phyloP scores from a whole-genome alignment of 2,329 filamentous ascomycete species.

The Venturia asperata region DNA sequence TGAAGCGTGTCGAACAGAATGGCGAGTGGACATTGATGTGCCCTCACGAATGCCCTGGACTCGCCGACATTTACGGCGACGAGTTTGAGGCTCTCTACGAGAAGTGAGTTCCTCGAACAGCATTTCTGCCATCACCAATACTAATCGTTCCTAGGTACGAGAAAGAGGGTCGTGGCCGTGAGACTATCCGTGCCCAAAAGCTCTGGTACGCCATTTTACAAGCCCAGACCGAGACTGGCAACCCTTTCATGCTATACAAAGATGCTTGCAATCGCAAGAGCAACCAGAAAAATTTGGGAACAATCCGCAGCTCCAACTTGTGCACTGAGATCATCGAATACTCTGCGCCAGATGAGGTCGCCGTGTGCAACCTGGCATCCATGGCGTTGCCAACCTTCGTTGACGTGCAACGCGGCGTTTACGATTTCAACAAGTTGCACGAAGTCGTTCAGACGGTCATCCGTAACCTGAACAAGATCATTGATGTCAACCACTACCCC shows the following conservation, averaged over 20 bases:
- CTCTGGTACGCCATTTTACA: conserved; percentile 98
- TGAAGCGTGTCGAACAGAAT: conserved; percentile 98
- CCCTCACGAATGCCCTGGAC: conserved; percentile 88
- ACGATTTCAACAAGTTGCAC: conserved; percentile 95
- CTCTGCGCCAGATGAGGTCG: conserved; percentile 93
- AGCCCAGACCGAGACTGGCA: conserved; percentile 96
- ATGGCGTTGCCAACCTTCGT: conserved; percentile 87
- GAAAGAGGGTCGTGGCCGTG: conserved; percentile 74
- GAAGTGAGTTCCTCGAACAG: conserved; percentile 31
- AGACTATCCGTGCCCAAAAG: conserved; percentile 95
- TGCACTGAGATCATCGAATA: conserved; percentile 99
- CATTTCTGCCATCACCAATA: background rate
- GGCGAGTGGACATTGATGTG: conserved; percentile 97
- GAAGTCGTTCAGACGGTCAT: conserved; percentile 89
- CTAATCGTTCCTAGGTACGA: conserved; percentile 58
- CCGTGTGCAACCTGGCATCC: conserved; percentile 95
- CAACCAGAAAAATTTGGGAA: conserved; percentile 99
- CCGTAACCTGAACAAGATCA: conserved; percentile 95
- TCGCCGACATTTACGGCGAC: conserved; percentile 94
- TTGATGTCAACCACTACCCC: conserved; percentile 98
- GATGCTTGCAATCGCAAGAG: conserved; percentile 97
- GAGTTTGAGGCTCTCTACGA: conserved; percentile 95
- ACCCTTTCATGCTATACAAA: conserved; percentile 99
- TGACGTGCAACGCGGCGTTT: conserved; percentile 74
- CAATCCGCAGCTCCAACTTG: conserved; percentile 95